phyloP scores from a whole-genome alignment of 108 stramenopile species.

The Pseudonitzschia pungens region DNA sequence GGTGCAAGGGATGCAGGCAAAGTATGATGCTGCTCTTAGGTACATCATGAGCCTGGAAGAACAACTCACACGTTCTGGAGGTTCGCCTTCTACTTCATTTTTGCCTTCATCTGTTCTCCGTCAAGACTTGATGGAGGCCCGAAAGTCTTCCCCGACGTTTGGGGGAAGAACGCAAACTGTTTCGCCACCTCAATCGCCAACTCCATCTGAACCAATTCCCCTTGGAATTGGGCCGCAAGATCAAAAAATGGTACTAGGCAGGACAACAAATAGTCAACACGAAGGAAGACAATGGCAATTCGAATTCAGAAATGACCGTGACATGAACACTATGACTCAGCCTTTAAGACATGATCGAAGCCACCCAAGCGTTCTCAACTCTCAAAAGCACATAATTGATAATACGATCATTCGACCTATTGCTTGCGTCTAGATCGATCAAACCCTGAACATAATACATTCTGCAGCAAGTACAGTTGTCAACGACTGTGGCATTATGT shows the following conservation, averaged over 20 bases:
- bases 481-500: neutral
- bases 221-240: constrained; percentile 4
- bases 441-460: constrained; percentile 19
- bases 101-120: constrained; percentile 14
- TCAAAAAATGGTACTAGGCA: neutral
- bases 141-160: neutral
- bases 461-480: constrained; percentile 11
- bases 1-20: constrained; percentile 43
- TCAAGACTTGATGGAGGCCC: constrained; percentile 29
- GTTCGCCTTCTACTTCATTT: neutral
- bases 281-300: neutral
- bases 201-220: neutral
- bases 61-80: neutral
- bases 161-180: neutral
- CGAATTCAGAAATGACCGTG: constrained; percentile 9
- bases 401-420: constrained; percentile 57
- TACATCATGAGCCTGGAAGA: constrained; percentile 53
- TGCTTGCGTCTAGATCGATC: constrained; percentile 47
- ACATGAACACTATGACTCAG: constrained; percentile 10
- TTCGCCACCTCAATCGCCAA: constrained; percentile 7
- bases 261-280: neutral
- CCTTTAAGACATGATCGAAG: constrained; percentile 1
- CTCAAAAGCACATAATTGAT: constrained; percentile 46
- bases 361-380: constrained; percentile 9
- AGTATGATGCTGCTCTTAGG: constrained; percentile 53